Percentiles rank a stretch among this genome's conserved stretches.
phyloP scores from a whole-genome alignment of 129 eudicot species.

The Centella asiatica region DNA sequence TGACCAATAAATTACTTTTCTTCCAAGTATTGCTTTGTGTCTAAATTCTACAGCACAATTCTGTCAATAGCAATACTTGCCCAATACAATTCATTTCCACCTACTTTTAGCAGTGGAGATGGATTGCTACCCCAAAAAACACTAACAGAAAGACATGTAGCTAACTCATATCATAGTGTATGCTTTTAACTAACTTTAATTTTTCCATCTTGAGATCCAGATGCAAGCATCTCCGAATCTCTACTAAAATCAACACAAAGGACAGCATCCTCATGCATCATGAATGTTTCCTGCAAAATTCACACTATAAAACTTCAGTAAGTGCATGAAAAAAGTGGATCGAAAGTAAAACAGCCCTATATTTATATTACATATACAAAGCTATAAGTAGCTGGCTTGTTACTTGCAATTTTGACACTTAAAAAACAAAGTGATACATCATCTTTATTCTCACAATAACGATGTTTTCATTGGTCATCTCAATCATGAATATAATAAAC shows the following conservation, averaged over 20 bases:
- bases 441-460: too few species aligned
- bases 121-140: neutral
- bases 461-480: too few species aligned
- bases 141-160: neutral
- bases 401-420: too few species aligned
- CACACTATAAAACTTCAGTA: slow-evolving; percentile 1
- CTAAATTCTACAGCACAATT: neutral
- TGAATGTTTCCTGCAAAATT: slow-evolving; percentile 79
- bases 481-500: too few species aligned
- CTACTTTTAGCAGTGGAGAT: neutral
- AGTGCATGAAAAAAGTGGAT: neutral
- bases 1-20: neutral
- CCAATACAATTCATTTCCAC: neutral
- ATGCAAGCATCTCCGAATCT: slow-evolving; percentile 97
- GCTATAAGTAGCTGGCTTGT: too few species aligned
- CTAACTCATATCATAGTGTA: too few species aligned
- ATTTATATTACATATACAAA: too few species aligned
- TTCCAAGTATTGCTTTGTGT: neutral
- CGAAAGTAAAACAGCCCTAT: too few species aligned
- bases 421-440: too few species aligned
- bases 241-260: slow-evolving; percentile 86
- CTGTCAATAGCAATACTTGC: neutral
- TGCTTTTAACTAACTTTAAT: slow-evolving; percentile 71
- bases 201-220: slow-evolving; percentile 97
- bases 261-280: slow-evolving; percentile 99